phyloP scores from a whole-genome alignment of 78 protist genomes.

The Protostelium mycophagum region DNA sequence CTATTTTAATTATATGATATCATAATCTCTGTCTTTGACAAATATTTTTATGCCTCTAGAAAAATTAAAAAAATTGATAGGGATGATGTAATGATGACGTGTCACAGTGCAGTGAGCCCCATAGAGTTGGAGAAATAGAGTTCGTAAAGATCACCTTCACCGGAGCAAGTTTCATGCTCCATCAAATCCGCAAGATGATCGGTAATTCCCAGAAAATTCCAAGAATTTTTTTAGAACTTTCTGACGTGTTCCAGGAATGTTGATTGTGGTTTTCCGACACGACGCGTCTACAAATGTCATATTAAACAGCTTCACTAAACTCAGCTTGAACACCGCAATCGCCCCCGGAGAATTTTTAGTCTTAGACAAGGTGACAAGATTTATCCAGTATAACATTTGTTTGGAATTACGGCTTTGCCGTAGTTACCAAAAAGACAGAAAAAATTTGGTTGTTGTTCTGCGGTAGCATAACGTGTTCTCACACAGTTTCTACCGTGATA shows the following conservation, averaged over 20 bases:
- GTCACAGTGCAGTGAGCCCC: slow-evolving; percentile 44
- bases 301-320: background rate
- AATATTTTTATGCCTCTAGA: too few species aligned
- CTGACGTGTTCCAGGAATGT: background rate
- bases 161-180: slow-evolving; percentile 65
- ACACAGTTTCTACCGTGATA: too few species aligned
- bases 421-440: too few species aligned
- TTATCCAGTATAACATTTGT: background rate
- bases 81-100: too few species aligned
- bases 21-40: too few species aligned
- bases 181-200: slow-evolving; percentile 70
- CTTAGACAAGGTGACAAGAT: background rate
- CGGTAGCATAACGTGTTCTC: too few species aligned
- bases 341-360: background rate
- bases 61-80: too few species aligned
- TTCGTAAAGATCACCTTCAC: slow-evolving; percentile 32
- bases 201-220: slow-evolving; percentile 21
- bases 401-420: too few species aligned
- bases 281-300: background rate
- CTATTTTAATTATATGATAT: too few species aligned
- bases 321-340: background rate
- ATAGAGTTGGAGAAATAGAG: slow-evolving; percentile 35
- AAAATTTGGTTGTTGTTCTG: too few species aligned
- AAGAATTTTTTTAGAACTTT: too few species aligned
- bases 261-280: background rate